Percentiles rank a stretch among this genome's conserved stretches.
phyloP scores from a whole-genome alignment of 257 asterid species.

The Plectranthus barbatus region DNA sequence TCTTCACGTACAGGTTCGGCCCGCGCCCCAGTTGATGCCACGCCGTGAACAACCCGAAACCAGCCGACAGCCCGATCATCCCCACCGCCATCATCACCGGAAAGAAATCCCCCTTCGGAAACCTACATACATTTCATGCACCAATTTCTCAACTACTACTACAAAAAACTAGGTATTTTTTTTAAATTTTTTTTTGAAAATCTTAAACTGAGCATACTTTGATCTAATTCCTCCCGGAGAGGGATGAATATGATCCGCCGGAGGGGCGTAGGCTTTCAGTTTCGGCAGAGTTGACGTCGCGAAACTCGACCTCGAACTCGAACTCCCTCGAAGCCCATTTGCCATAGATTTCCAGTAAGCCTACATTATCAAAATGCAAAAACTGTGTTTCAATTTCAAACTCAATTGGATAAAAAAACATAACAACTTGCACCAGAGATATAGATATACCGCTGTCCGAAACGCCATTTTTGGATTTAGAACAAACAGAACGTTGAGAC shows the following conservation, averaged over 20 bases:
- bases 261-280: constrained; percentile 16
- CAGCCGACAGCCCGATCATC: constrained; percentile 30
- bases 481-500: not conserved
- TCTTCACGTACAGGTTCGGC: constrained; percentile 48
- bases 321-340: not conserved
- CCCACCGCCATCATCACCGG: constrained; percentile 55
- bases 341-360: constrained; percentile 17
- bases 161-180: not conserved
- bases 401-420: too few species aligned
- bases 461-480: constrained; percentile 21
- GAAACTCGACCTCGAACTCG: not conserved
- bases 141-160: not conserved
- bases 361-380: constrained; percentile 1
- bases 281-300: constrained; percentile 17
- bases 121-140: constrained; percentile 11
- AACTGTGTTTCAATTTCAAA: not conserved
- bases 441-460: constrained; percentile 13
- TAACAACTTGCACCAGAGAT: not conserved
- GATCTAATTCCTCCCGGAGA: constrained; percentile 14
- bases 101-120: constrained; percentile 33
- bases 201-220: constrained; percentile 6
- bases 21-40: constrained; percentile 39
- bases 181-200: too few species aligned
- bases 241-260: not conserved
- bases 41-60: constrained; percentile 43